Evolutionary conservation across 2,329 filamentous ascomycete genomes (phyloP), one percentile per base, ranked within the genome.

Genomic region (Penicillium sp.): DNA sequence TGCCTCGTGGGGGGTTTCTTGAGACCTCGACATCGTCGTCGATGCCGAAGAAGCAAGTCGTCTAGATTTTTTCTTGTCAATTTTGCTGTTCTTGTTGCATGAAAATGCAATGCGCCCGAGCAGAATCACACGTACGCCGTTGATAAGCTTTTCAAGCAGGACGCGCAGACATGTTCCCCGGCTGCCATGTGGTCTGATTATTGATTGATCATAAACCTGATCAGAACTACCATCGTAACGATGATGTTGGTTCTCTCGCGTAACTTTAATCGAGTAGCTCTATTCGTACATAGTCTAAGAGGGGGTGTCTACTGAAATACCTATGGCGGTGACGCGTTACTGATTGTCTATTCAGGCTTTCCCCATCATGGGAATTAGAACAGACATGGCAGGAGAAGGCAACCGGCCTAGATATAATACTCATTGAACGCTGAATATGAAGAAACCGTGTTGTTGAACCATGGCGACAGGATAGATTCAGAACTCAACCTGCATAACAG

Each of bases 71-170:
- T 9, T n/a, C 8, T 8, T 10, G 15, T 49, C 17, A 30, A 26
- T 30, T 30, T 28, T n/a, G 24, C 3, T 28, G 30, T 47, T n/a
- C 44, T 26, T 49, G 4, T n/a, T n/a, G 45, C 26, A 17, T 30
- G 45, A 1, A 49, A n/a, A 6, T 49, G 24, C 45, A 17, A 49
- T 10, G 45, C 24, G 45, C 45, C 19, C 45, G 26, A 13, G 40
- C 8, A 49, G 24, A 42, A 49, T 44, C 35, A 65, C 64, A 37
- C 35, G 9, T 56, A 67, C 66, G 67, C 55, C 63, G 63, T 35
- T 64, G 57, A 58, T 68, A 66, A 13, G 60, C 60, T 58, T 68
- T 68, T 70, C 44, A 44, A 51, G 56, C 65, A 67, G n/a, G 53
- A 58, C 7, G 63, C 38, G 51, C 61, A 66, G 24, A 47, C 4